Base-by-base conservation (phyloP, 2,329 filamentous ascomycete genomes). In the Capronia americana region DNA sequence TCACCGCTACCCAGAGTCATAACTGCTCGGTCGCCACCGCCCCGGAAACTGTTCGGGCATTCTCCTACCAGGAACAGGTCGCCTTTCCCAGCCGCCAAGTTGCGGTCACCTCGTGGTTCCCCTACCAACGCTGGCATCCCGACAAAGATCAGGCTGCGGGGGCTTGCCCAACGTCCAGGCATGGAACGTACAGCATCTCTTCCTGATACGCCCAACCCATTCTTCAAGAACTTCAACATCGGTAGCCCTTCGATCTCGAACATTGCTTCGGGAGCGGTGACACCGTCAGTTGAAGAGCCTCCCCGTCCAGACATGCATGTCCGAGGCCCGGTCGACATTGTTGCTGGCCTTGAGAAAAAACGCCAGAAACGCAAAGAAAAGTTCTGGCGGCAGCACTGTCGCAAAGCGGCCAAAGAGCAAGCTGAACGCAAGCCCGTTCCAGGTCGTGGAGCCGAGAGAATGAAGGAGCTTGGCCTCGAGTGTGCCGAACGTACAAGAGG, bases 291-390 rank as follows among this genome's bases (percentile, higher is more conserved):
- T 26, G 69, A 69, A 50, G 68, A 70, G 30, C 57, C 62, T 34
- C 54, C 75, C 72, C 66, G 75, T 73, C 77, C 77, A 14, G 85
- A 89, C 58, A 81, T 87, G 50, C 92, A 95, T 70, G 86, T 92
- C 10, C 91, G 95, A 69, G 92, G 93, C n/a, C 93, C 95, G 41
- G 96, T 99, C 72, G 95, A 98, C 78, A 99, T 97, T 68, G 92
- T 97, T 79, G 96, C 97, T 78, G 95, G 95, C 8, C 86, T 99
- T 1, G 95, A 99, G 81, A 90, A 92, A 79, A 98, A 97, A 82
- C 90, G 93, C 28, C 92, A 95, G 81, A 89, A 95, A 70, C 91
- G 95, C 73, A 93, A 91, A 80, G 93, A 98, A 79, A 97, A 97
- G 79, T 91, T 93, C 74, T 90, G 92, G 76, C 90, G 93, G 74